Base-by-base conservation (phyloP, 345 rosid species). In the Eucalyptus paniculata region DNA sequence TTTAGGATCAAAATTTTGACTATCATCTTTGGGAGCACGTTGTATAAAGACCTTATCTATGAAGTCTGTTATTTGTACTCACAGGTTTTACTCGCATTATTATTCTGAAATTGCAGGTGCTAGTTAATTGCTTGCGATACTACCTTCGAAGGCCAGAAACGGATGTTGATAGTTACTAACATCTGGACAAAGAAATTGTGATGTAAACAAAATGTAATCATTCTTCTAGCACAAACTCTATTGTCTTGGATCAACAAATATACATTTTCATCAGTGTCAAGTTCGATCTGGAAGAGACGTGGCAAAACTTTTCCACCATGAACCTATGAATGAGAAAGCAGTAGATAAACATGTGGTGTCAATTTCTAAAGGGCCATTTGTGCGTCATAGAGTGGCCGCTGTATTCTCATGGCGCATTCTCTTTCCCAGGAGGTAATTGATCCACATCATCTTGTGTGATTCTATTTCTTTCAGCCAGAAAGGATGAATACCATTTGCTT, bases 81-180 rank as follows among this genome's bases (percentile, higher is more conserved):
- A 77, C 47, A 40, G 30, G 30, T 26, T 77, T 77, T 23, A 40
- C 58, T 65, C 9, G 82, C 50, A 14, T n/a, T 88, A 54, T 34
- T 49, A 47, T 45, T 77, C 37, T 54, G 44, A 23, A 93, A 65
- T 32, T 89, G 89, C 95, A 97, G 99, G 98, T 95, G 83, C 87
- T 96, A 86, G 92, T 94, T 89, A 97, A 97, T 92, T 94, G 96
- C 83, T 93, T 97, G 91, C 97, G 99, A 40, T 97, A 95, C 95
- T 97, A 94, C 91, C 96, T 97, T 53, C 93, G 99, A 89, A 95
- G 98, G 96, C 99, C 99, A 7, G 99, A 96, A 90, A 97, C 97
- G 2, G 99, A 97, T 86, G 89, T 96, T 5, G 97, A 97, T 88
- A 97, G 99, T 90, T 97, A 97, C 88, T 97, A 91, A 90, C 58